Conservation (phyloP, 2,329 filamentous ascomycete species). For the Aspergillus costaricaensis region DNA sequence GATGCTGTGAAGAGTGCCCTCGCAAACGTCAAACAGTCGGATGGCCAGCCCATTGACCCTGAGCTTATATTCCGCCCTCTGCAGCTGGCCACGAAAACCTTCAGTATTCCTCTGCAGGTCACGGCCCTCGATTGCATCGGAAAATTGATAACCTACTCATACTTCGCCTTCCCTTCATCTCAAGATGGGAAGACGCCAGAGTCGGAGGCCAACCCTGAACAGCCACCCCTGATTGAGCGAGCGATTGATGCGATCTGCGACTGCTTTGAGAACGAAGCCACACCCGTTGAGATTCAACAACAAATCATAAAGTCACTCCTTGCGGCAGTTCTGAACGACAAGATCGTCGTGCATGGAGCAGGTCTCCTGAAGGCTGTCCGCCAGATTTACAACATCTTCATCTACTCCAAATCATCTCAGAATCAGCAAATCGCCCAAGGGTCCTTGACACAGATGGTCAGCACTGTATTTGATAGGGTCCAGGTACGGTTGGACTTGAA, state of each 20-base stretch:
- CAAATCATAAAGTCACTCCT: slow-evolving; percentile 98
- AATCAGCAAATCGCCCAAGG: slow-evolving; percentile 98
- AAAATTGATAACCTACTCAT: slow-evolving; percentile 98
- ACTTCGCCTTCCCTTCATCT: slow-evolving; percentile 75
- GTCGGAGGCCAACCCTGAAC: slow-evolving; percentile 33
- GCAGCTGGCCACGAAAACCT: slow-evolving; percentile 83
- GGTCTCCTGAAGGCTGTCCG: slow-evolving; percentile 94
- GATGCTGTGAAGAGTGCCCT: slow-evolving; percentile 81
- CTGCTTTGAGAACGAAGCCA: slow-evolving; percentile 96
- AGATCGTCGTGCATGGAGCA: slow-evolving; percentile 96
- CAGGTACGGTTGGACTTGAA: slow-evolving; percentile 84
- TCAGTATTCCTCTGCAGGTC: slow-evolving; percentile 81
- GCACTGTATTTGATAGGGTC: slow-evolving; percentile 94
- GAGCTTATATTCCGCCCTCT: slow-evolving; percentile 90
- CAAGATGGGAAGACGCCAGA: slow-evolving; percentile 27
- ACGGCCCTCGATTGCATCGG: slow-evolving; percentile 96
- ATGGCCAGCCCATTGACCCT: slow-evolving; percentile 79
- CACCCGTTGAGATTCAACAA: slow-evolving; percentile 86
- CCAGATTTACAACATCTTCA: slow-evolving; percentile 98
- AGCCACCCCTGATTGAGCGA: slow-evolving; percentile 84
- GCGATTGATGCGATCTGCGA: slow-evolving; percentile 99
- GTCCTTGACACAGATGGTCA: slow-evolving; percentile 96
- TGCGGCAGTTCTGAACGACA: slow-evolving; percentile 95
- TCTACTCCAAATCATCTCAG: slow-evolving; percentile 87
- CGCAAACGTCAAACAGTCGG: slow-evolving; percentile 80